Conservation (phyloP, 2,329 filamentous ascomycete species). For the Zasmidium cellare region DNA sequence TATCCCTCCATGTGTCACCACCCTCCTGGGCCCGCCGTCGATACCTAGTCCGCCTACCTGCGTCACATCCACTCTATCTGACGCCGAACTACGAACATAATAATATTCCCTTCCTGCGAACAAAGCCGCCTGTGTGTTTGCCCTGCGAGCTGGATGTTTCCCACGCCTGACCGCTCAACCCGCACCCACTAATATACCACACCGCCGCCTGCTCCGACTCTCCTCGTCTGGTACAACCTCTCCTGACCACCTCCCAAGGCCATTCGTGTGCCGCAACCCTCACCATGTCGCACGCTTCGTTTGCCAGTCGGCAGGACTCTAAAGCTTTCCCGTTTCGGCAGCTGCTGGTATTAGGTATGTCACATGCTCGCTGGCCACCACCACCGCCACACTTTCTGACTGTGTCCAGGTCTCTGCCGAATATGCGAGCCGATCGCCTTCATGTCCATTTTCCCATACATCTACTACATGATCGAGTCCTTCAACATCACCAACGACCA, state of each 20-base stretch:
- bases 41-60: constrained; percentile 5
- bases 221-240: constrained; percentile 7
- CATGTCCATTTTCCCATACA: constrained; percentile 99
- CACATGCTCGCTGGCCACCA: not conserved
- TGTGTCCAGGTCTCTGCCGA: constrained; percentile 63
- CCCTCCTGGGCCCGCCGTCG: not conserved
- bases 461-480: constrained; percentile 94
- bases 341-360: constrained; percentile 56
- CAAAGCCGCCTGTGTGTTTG: not conserved
- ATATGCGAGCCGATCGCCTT: constrained; percentile 99
- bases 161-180: constrained; percentile 6
- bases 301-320: constrained; percentile 23
- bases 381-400: not conserved
- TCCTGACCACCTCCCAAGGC: constrained; percentile 2
- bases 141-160: constrained; percentile 6
- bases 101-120: constrained; percentile 1
- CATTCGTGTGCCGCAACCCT: constrained; percentile 5
- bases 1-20: not conserved
- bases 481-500: constrained; percentile 81
- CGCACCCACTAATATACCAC: constrained; percentile 3
- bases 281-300: constrained; percentile 17
- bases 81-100: constrained; percentile 5
- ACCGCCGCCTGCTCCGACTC: constrained; percentile 2
- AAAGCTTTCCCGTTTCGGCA: constrained; percentile 58
- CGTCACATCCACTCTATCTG: constrained; percentile 13